phyloP scores from a whole-genome alignment of 352 stramenopile species.

The Globisporangium nunn region DNA sequence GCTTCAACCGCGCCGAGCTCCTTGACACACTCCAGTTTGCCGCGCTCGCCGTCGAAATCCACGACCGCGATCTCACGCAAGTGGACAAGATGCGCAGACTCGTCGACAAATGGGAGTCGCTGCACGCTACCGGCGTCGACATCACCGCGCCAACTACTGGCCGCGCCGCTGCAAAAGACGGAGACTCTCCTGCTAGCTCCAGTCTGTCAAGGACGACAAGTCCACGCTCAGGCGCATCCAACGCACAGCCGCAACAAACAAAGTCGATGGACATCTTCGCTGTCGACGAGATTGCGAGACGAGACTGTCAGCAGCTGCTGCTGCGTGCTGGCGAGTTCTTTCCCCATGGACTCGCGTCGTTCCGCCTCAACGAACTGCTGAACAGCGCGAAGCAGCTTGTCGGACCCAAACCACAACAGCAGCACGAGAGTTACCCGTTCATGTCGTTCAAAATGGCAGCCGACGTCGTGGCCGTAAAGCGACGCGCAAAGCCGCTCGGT shows the following conservation, averaged over 20 bases:
- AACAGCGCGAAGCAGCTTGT: constrained; percentile 18
- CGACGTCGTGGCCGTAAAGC: constrained; percentile 47
- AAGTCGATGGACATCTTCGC: constrained; percentile 39
- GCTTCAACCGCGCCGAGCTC: constrained; percentile 32
- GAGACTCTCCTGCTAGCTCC: not conserved
- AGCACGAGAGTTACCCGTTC: constrained; percentile 19
- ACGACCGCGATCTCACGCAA: constrained; percentile 61
- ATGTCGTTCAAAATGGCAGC: constrained; percentile 37
- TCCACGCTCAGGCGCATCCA: constrained; percentile 3
- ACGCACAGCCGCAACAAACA: constrained; percentile 2
- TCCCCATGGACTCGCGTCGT: constrained; percentile 43
- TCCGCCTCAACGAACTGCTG: constrained; percentile 58
- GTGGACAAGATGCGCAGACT: constrained; percentile 24
- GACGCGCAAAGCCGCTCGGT: constrained; percentile 40
- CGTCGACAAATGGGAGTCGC: constrained; percentile 52
- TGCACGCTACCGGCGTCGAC: constrained; percentile 32
- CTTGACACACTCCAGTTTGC: constrained; percentile 39
- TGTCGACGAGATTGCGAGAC: constrained; percentile 52
- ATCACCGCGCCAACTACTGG: constrained; percentile 3
- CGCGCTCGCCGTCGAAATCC: constrained; percentile 43
- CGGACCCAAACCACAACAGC: constrained; percentile 4
- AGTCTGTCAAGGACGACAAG: constrained; percentile 14
- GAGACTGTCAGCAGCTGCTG: constrained; percentile 42
- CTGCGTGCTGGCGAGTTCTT: constrained; percentile 34
- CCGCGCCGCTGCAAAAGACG: not conserved